These are phyloP conservation scores for Pseudozyma sp. DNA, from an alignment of 1,284 basidiomycete genomes.

Conservation along the genomic window DNA sequence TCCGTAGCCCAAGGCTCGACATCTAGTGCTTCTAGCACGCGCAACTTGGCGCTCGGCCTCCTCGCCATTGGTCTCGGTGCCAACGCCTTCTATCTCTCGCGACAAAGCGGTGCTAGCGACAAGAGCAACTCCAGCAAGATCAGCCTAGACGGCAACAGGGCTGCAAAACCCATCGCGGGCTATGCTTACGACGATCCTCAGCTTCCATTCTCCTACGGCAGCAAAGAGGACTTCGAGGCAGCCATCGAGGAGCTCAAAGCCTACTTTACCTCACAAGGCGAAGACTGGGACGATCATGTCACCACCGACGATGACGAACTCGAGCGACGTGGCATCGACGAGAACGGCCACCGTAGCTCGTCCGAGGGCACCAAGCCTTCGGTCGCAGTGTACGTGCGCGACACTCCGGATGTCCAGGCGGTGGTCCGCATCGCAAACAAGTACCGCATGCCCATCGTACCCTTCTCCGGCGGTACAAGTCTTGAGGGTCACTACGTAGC, in stretches of 20 bases:
- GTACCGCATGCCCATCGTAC: constrained; percentile 78
- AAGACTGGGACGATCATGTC: constrained; percentile 39
- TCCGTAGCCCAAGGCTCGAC: background rate
- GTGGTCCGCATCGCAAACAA: constrained; percentile 73
- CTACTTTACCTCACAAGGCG: constrained; percentile 47
- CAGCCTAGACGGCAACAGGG: constrained; percentile 19
- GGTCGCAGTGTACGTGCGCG: constrained; percentile 49
- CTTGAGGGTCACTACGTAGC: constrained; percentile 65
- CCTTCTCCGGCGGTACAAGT: constrained; percentile 78
- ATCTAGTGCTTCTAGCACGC: constrained; percentile 6
- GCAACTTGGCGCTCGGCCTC: constrained; percentile 27
- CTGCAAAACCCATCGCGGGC: background rate
- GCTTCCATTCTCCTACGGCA: constrained; percentile 46
- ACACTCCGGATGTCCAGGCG: constrained; percentile 54
- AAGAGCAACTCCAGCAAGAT: constrained; percentile 5
- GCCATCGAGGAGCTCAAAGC: constrained; percentile 52
- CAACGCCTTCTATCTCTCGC: constrained; percentile 35
- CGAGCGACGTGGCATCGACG: constrained; percentile 44
- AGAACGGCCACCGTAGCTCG: constrained; percentile 41
- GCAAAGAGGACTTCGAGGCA: constrained; percentile 33
- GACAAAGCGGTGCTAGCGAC: background rate
- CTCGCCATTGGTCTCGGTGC: constrained; percentile 37
- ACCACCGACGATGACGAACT: constrained; percentile 48
- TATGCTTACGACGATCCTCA: constrained; percentile 25
- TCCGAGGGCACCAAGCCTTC: constrained; percentile 49